Evolutionary conservation across 2,329 filamentous ascomycete genomes (phyloP), one percentile per base, ranked within the genome.

Genomic region (Colletotrichum abscissum): DNA sequence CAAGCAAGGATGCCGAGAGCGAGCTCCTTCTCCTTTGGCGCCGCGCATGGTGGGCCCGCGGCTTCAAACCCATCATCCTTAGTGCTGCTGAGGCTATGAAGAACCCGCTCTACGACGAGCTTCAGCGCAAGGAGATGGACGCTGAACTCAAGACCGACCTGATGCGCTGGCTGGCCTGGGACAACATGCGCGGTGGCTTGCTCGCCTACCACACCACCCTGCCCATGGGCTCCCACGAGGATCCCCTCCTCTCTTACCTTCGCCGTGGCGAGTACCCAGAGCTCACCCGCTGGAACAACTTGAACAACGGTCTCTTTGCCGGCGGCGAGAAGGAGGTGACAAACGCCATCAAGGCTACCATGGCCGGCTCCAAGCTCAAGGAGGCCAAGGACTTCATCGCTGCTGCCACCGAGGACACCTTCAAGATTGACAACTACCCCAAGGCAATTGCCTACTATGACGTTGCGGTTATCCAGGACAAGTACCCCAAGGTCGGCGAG

Each of bases 21-120:
- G 89, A 92, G 72, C 84, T 98, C 72, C 87, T 98, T 62, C 85
- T 97, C 70, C 93, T 94, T 66, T 98, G 97, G 97, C 90, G 95
- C 73, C 90, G 95, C 58, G 95, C 96, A 3, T 98, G 96, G 95
- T 98, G 95, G 94, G 95, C 95, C 0, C 92, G 97, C 78, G 97
- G 96, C 12, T 98, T 98, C 84, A 91, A 88, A 75, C 96, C 97
- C 0, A 88, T 97, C 8, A 93, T 98, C 54, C 84, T 98, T 69
- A 92, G 93, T 63, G 89, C 91, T 19, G 91, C 89, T 1, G 96
- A 98, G 80, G 95, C 95, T 22, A 93, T 92, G 87, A 92, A 91
- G 79, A 97, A 98, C 79, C 94, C 94, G 1, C 84, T 94, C 24
- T 98, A 96, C 80, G 87, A 91, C 76, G 87, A 92, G 66, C 84